Evolutionary conservation across 2,329 filamentous ascomycete species (phyloP).

Genomic region (Ophiostoma tasmaniense): DNA sequence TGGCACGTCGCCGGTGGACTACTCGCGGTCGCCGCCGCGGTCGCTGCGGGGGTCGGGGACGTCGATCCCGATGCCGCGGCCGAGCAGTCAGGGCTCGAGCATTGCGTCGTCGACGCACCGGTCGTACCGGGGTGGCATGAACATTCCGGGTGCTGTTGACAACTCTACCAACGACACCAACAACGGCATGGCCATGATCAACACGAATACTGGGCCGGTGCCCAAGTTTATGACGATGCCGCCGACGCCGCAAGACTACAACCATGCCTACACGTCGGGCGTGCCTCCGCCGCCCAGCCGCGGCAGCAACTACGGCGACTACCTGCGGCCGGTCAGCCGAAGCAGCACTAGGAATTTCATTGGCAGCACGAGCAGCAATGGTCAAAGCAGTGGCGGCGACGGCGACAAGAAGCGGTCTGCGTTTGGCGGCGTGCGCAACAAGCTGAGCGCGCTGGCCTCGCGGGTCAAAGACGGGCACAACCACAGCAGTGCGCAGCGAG

Average conservation of each 20-base stretch:
- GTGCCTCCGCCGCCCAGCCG: conserved; percentile 9
- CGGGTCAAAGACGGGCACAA: conserved; percentile 22
- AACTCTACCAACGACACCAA: not conserved
- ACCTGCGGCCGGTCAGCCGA: conserved; percentile 22
- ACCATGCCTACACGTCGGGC: not conserved
- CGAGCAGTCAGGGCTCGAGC: conserved; percentile 46
- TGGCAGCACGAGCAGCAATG: conserved; percentile 17
- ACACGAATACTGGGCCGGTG: conserved; percentile 19
- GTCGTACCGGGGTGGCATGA: conserved; percentile 27
- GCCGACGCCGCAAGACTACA: conserved; percentile 31
- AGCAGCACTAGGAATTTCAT: conserved; percentile 13
- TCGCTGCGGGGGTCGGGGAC: conserved; percentile 44
- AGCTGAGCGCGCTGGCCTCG: conserved; percentile 24
- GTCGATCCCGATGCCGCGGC: conserved; percentile 35
- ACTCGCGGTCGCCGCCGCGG: conserved; percentile 49
- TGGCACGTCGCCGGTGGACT: conserved; percentile 47
- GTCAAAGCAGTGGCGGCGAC: conserved; percentile 12
- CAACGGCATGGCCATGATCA: conserved; percentile 7
- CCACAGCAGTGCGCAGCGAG: not conserved
- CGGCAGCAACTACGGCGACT: conserved; percentile 19
- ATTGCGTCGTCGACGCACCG: conserved; percentile 35
- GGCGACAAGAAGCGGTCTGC: conserved; percentile 17
- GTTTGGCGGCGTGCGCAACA: conserved; percentile 21
- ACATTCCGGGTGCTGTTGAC: not conserved
- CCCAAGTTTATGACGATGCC: conserved; percentile 40